A percentile compares a stretch with the other conserved stretches of the same genome.
phyloP scores from a whole-genome alignment of 73 alveolate genomes.

The Stentor roeselii region DNA sequence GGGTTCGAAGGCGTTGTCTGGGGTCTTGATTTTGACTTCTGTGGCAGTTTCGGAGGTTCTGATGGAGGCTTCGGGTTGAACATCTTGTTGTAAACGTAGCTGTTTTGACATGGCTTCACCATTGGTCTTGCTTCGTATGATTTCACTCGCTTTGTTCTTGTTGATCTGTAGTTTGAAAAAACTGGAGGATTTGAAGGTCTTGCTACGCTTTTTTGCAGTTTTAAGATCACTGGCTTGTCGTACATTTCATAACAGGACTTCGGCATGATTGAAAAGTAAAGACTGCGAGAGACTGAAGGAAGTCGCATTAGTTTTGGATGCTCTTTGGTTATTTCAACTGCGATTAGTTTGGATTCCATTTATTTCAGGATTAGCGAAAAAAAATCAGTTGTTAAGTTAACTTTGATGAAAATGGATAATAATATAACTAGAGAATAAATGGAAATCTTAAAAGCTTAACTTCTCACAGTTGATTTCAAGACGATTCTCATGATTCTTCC shows the following conservation, averaged over 20 bases:
- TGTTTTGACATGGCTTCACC: neutral
- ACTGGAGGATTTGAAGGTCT: neutral
- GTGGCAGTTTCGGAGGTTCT: neutral
- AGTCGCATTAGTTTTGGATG: slow-evolving; percentile 19
- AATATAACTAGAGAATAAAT: too few relatives aligned
- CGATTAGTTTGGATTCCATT: slow-evolving; percentile 10
- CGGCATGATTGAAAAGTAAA: neutral
- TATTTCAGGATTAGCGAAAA: neutral
- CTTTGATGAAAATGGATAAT: too few relatives aligned
- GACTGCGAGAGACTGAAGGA: slow-evolving; percentile 12
- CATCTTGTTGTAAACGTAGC: slow-evolving; percentile 7
- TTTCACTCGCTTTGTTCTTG: neutral
- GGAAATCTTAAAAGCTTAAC: too few relatives aligned
- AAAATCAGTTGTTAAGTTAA: too few relatives aligned
- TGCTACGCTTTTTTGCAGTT: neutral
- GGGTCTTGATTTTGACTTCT: neutral
- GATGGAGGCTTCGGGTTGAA: neutral
- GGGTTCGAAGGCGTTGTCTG: neutral
- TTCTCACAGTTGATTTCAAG: too few relatives aligned
- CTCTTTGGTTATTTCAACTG: neutral
- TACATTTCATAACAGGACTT: neutral
- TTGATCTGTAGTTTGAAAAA: neutral
- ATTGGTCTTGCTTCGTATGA: neutral
- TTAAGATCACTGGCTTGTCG: neutral
- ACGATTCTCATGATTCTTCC: too few relatives aligned